These are phyloP conservation scores for Zygosaccharomyces bisporus DNA, from an alignment of 805 yeast genomes.

Conservation along the genomic window DNA sequence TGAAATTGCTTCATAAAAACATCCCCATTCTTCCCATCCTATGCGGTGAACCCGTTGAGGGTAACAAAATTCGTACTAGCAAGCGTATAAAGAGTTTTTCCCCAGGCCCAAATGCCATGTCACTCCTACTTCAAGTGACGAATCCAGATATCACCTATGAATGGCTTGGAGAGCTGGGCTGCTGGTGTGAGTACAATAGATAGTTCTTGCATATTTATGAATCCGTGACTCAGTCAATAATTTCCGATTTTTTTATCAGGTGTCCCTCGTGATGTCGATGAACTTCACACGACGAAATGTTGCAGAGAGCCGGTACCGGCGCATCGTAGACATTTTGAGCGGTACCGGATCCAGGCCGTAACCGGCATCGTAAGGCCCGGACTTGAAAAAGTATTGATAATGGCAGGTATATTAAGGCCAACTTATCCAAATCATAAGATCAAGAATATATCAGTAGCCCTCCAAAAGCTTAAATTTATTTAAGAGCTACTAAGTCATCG, in stretches of 20 bases:
- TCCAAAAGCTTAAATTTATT: not conserved
- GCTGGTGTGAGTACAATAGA: slow-evolving; percentile 22
- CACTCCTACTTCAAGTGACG: slow-evolving; percentile 17
- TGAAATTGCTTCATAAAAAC: slow-evolving; percentile 22
- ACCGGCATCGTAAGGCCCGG: slow-evolving; percentile 12
- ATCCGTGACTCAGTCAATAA: no score
- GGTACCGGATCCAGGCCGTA: slow-evolving; percentile 14
- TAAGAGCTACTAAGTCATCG: not conserved
- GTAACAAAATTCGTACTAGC: slow-evolving; percentile 27
- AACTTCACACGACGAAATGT: not conserved
- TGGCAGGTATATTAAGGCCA: slow-evolving; percentile 5
- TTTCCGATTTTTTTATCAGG: not conserved
- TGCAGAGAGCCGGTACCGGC: slow-evolving; percentile 14
- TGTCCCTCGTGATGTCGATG: not conserved
- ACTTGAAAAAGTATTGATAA: slow-evolving; percentile 6
- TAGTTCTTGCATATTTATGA: not conserved
- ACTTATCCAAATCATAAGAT: not conserved
- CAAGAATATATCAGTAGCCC: not conserved
- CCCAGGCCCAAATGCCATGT: slow-evolving; percentile 8
- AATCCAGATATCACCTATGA: slow-evolving; percentile 18
- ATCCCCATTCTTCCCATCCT: slow-evolving; percentile 32
- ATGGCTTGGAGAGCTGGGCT: slow-evolving; percentile 29
- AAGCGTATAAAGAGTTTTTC: slow-evolving; percentile 24
- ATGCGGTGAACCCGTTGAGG: slow-evolving; percentile 23
- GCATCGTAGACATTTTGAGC: slow-evolving; percentile 5